phyloP scores from a whole-genome alignment of 2,329 filamentous ascomycete genomes.

The Scedosporium apiospermum region DNA sequence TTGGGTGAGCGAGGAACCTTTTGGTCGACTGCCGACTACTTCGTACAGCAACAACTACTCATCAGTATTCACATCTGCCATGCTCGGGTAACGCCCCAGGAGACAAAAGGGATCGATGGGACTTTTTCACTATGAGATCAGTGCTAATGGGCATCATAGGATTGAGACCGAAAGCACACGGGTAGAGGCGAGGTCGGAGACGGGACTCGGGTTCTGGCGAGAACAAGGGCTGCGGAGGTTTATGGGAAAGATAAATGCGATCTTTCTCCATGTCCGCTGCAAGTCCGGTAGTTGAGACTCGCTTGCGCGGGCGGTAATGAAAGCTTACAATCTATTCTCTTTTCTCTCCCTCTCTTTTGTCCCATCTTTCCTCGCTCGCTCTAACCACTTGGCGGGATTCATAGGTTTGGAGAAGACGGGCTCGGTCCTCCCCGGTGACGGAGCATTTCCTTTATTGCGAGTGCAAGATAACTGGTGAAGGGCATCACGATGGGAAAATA shows the following conservation, averaged over 20 bases:
- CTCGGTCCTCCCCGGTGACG: background rate
- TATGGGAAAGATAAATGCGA: background rate
- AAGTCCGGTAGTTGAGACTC: conserved; percentile 3
- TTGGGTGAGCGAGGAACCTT: background rate
- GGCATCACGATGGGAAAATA: background rate
- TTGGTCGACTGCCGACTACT: background rate
- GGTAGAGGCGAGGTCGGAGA: background rate
- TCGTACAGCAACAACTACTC: background rate
- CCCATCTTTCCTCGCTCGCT: too few species aligned
- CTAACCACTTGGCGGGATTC: background rate
- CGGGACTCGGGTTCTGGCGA: background rate
- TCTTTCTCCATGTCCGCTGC: background rate
- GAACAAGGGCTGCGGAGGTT: background rate
- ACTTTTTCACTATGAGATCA: background rate
- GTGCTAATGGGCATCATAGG: background rate
- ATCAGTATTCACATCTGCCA: background rate
- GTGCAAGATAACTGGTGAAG: background rate
- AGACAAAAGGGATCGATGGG: background rate
- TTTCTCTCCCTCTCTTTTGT: background rate
- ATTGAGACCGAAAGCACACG: background rate
- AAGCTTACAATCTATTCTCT: background rate
- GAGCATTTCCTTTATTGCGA: too few species aligned
- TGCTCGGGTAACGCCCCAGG: background rate
- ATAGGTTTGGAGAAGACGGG: background rate
- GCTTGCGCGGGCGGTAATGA: background rate